Conservation (phyloP, 75 land plant species). For the Cupressus sempervirens region DNA sequence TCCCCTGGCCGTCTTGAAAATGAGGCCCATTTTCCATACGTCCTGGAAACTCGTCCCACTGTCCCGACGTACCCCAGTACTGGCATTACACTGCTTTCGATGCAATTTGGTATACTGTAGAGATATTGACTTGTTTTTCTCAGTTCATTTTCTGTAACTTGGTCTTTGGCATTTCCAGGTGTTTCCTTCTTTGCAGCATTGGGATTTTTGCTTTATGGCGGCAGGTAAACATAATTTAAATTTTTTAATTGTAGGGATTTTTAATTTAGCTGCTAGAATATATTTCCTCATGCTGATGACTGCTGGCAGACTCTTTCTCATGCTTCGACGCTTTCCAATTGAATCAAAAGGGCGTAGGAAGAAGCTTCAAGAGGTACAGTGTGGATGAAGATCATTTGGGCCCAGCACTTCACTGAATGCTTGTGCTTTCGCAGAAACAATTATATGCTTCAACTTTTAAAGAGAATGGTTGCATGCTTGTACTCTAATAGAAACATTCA, state of each 20-base stretch:
- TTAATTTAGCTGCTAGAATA: neutral
- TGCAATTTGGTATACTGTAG: neutral
- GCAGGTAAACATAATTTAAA: slow-evolving; percentile 41
- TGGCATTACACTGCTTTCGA: too few species aligned
- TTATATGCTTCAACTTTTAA: neutral
- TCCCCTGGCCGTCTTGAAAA: too few species aligned
- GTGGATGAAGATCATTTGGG: neutral
- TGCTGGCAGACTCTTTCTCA: slow-evolving; percentile 59
- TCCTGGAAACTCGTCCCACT: too few species aligned
- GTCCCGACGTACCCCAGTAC: too few species aligned
- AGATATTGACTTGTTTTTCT: neutral
- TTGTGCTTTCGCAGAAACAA: neutral
- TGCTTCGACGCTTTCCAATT: slow-evolving; percentile 79
- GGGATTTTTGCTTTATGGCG: slow-evolving; percentile 84
- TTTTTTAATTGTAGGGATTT: neutral
- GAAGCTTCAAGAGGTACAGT: slow-evolving; percentile 68
- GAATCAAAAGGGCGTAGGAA: slow-evolving; percentile 84
- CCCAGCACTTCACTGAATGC: neutral
- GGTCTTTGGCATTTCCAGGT: slow-evolving; percentile 29
- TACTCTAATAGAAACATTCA: neutral
- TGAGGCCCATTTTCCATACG: too few species aligned
- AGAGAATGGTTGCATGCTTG: neutral
- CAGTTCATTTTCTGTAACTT: slow-evolving; percentile 3
- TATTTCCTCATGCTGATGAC: neutral
- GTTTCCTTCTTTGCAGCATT: slow-evolving; percentile 79